Evolutionary conservation across 306 rosid species (phyloP), one percentile per base, ranked within the genome.

Genomic region (Crataegus laevigata): DNA sequence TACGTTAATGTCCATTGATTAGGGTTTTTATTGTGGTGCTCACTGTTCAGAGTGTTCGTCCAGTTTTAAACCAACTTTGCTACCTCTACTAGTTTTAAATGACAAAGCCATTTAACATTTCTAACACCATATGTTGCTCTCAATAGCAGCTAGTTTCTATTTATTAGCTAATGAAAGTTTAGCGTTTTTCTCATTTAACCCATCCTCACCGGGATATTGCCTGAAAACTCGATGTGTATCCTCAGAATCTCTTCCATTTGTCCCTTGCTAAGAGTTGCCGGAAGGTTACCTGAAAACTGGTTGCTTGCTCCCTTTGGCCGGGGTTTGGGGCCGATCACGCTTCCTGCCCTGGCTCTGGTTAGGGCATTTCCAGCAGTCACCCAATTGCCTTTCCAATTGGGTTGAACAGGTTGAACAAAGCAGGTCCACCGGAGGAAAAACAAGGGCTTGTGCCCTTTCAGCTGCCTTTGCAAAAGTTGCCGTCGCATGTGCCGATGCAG

Each of bases 221-320:
- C 93, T 30, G 94, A 73, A n/a, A 94, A 75, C 22, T 21, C 52
- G 66, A 90, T 94, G 50, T 77, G 43, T 36, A 91, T 75, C 82
- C 87, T 73, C 64, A 91, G 84, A 59, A 94, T 30, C 85, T 91
- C 94, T 59, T 87, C 90, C 81, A 90, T 34, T 59, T 63, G 43
- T 5, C 90, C 94, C 0, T 73, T 80, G 24, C 97, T 91, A 34
- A 91, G 69, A 45, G 19, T 72, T 51, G 77, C 82, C 74, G 97
- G 98, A 57, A 91, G 78, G 40, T 25, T 47, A 2, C 98, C 97
- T 10, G 83, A 81, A 17, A 94, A 88, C 10, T 66, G 75, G 76
- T 90, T 94, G 52, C 57, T 71, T 36, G 40, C 40, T 40, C 12
- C 43, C 12, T 40, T 40, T 40, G 9, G 43, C 12, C 42, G 42